Evolutionary conservation across 352 stramenopile genomes (phyloP), one percentile per base, ranked within the genome.

Genomic region (Phytophthora pinifolia): DNA sequence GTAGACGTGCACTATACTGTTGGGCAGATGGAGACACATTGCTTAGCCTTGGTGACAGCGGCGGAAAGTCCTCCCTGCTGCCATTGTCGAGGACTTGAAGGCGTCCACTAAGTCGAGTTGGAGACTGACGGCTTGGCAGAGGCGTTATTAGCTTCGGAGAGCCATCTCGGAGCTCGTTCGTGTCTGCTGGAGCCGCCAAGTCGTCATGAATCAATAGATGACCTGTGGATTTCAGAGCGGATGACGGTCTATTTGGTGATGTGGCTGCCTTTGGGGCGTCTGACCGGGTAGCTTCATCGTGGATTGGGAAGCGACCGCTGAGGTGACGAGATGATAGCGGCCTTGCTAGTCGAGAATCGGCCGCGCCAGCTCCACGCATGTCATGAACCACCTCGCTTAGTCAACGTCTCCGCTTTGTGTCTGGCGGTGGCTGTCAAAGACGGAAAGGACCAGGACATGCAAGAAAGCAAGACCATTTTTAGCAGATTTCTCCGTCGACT

Each of bases 181-280:
- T 29, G 10, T 52, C 38, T 14, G 20, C 38, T 14, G 20, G n/a
- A 17, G 18, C 17, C 14, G 45, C 9, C 8, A 55, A n/a, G 6
- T 67, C 62, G 9, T 70, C 57, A 39, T 71, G 42, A 45, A 66
- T 63, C 17, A 66, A 52, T 31, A 41, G 49, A 14, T 66, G 49
- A 12, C 39, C 57, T 6, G 46, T 59, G 10, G 57, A 67, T 22
- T 64, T 55, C 4, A 65, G 43, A 20, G 61, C 42, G 35, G 54
- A 62, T 4, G 37, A 49, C 3, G 53, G 44, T 31, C 44, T 32
- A 27, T 46, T 62, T 22, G 36, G 4, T 46, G 46, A 17, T 20
- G 35, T 30, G 9, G 37, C 27, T 29, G 12, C 6, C 15, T 58
- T 63, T 17, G 47, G 32, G 18, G 25, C 17, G 4, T 54, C 56